Evolutionary conservation across 345 rosid species (phyloP).

Genomic region (Mangifera indica): DNA sequence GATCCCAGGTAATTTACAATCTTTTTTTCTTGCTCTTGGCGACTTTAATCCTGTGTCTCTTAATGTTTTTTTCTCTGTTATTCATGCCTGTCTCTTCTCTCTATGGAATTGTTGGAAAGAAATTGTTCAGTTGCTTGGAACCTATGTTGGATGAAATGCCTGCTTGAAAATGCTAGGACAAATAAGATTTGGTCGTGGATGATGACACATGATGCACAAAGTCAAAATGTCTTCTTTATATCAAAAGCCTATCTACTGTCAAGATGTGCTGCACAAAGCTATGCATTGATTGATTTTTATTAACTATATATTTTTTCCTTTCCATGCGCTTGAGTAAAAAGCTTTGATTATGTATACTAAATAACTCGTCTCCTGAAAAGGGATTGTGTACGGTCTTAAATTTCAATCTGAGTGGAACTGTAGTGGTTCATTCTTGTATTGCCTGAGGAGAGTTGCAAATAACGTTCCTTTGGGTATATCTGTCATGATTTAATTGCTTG

Average conservation of each 20-base stretch:
- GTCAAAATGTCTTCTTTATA: not conserved
- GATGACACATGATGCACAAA: not conserved
- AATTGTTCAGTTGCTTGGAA: not conserved
- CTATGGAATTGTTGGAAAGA: not conserved
- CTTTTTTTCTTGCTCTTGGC: no score
- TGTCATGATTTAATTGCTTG: conserved; percentile 18
- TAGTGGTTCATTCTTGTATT: conserved; percentile 67
- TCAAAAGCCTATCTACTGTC: not conserved
- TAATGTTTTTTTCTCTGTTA: no score
- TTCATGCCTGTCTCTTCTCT: no score
- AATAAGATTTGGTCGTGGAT: not conserved
- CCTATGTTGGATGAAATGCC: not conserved
- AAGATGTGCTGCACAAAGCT: not conserved
- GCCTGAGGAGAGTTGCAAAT: conserved; percentile 62
- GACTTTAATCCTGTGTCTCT: no score
- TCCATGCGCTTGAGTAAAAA: conserved; percentile 20
- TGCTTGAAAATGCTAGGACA: not conserved
- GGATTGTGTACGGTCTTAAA: conserved; percentile 60
- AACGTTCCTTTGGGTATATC: conserved; percentile 49
- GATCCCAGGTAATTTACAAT: no score
- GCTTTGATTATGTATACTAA: conserved; percentile 13
- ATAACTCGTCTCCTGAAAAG: conserved; percentile 37
- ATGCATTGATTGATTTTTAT: not conserved
- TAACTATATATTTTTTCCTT: not conserved
- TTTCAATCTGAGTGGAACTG: conserved; percentile 59